Conservation (phyloP, 78 protist species). For the Polysphondylium violaceum region DNA sequence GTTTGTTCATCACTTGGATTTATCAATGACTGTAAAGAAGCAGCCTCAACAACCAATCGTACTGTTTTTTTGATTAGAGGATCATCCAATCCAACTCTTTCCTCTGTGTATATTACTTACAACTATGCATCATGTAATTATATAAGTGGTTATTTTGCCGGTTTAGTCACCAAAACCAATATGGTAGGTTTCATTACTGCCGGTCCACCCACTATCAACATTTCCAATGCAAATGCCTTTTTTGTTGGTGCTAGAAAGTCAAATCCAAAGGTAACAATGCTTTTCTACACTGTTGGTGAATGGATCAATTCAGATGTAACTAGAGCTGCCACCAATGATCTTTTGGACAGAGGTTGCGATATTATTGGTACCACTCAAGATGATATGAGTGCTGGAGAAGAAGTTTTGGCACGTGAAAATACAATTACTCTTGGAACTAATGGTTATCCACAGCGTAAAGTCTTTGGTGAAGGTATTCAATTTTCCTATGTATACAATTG, state of each 20-base stretch:
- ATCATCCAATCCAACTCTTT: neutral
- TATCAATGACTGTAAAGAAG: neutral
- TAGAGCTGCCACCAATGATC: conserved; percentile 22
- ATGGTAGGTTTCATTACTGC: conserved; percentile 25
- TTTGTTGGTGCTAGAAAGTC: neutral
- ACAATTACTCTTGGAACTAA: conserved; percentile 33
- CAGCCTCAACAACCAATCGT: neutral
- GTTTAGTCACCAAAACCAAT: neutral
- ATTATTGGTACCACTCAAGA: conserved; percentile 18
- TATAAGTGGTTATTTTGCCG: conserved; percentile 45
- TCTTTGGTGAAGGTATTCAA: conserved; percentile 34
- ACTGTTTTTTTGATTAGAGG: conserved; percentile 31
- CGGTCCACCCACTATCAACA: neutral
- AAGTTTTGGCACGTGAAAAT: neutral
- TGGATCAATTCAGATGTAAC: neutral
- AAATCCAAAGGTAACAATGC: neutral
- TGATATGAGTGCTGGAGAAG: conserved; percentile 18
- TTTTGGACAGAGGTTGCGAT: neutral
- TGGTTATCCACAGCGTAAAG: conserved; percentile 26
- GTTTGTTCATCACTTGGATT: conserved; percentile 3
- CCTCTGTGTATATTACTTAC: neutral
- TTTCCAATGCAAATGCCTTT: conserved; percentile 1
- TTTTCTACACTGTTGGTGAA: conserved; percentile 24
- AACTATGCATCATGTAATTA: neutral
- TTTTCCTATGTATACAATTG: conserved; percentile 27